A percentile compares a stretch with the other conserved stretches of the same genome.
phyloP scores from a whole-genome alignment of 2,329 filamentous ascomycete genomes.

The Nothopassalora personata region DNA sequence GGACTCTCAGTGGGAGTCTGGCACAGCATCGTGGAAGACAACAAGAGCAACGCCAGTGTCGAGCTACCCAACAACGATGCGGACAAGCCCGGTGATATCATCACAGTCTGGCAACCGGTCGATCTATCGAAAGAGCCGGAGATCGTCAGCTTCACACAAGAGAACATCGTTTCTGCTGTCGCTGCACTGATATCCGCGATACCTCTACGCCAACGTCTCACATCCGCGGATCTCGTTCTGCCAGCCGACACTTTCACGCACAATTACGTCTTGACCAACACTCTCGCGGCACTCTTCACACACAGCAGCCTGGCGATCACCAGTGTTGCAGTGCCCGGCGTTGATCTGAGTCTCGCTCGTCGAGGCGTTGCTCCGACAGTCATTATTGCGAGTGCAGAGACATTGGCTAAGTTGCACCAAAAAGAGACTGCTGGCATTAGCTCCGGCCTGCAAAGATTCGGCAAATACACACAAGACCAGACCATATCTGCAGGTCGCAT shows the following conservation, averaged over 20 bases:
- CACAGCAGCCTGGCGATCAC: slow-evolving; percentile 84
- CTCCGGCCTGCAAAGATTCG: slow-evolving; percentile 59
- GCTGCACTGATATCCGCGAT: slow-evolving; percentile 71
- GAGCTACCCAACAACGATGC: slow-evolving; percentile 62
- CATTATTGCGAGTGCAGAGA: slow-evolving; percentile 69
- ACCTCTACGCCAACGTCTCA: slow-evolving; percentile 68
- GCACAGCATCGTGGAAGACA: slow-evolving; percentile 79
- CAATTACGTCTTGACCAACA: slow-evolving; percentile 72
- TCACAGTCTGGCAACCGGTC: slow-evolving; percentile 62
- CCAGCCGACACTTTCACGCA: slow-evolving; percentile 75
- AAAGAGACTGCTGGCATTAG: slow-evolving; percentile 49
- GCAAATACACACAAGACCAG: slow-evolving; percentile 67
- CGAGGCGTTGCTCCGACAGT: slow-evolving; percentile 74
- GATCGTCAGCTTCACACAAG: slow-evolving; percentile 74
- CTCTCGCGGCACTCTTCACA: slow-evolving; percentile 74
- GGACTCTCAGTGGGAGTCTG: slow-evolving; percentile 81
- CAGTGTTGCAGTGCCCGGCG: slow-evolving; percentile 70
- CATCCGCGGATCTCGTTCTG: slow-evolving; percentile 72
- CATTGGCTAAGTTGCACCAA: slow-evolving; percentile 64
- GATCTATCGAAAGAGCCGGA: slow-evolving; percentile 51
- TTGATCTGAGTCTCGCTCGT: slow-evolving; percentile 68
- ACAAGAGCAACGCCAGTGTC: slow-evolving; percentile 51
- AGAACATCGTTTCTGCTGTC: slow-evolving; percentile 84
- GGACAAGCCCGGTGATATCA: slow-evolving; percentile 43
- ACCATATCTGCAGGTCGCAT: slow-evolving; percentile 69